Conservation (phyloP, 192 early-diverging fungal genomes). For the Coemansia sp. region DNA sequence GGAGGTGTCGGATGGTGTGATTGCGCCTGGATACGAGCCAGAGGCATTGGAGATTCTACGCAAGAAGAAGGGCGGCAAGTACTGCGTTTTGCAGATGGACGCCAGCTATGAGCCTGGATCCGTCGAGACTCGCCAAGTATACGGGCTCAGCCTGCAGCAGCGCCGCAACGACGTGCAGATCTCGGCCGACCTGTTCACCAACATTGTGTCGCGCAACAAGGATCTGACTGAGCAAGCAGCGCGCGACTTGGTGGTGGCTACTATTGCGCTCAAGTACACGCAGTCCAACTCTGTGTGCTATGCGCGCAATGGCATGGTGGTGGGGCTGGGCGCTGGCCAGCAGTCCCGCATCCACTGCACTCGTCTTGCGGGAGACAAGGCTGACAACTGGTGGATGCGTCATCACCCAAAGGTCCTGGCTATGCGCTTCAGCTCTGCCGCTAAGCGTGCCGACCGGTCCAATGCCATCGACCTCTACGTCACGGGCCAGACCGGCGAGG, state of each 20-base stretch:
- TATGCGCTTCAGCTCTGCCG: constrained; percentile 82
- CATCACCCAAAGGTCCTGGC: constrained; percentile 94
- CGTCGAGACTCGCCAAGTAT: constrained; percentile 92
- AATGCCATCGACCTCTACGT: constrained; percentile 98
- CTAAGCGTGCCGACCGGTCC: constrained; percentile 94
- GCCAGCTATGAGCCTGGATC: constrained; percentile 82
- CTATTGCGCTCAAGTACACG: constrained; percentile 98
- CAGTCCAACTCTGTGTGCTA: constrained; percentile 99
- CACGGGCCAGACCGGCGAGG: constrained; percentile 83
- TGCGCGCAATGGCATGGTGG: constrained; percentile 95
- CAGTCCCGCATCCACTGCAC: constrained; percentile 99
- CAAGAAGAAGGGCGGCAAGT: constrained; percentile 98
- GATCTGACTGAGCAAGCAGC: constrained; percentile 68
- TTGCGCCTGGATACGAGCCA: constrained; percentile 87
- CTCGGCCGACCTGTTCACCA: constrained; percentile 73
- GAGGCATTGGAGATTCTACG: constrained; percentile 88
- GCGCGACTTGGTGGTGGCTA: constrained; percentile 93
- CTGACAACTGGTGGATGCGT: constrained; percentile 98
- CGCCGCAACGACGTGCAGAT: constrained; percentile 88
- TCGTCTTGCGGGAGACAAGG: constrained; percentile 98
- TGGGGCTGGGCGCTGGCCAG: constrained; percentile 97
- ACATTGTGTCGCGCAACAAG: constrained; percentile 84
- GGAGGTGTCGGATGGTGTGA: constrained; percentile 97
- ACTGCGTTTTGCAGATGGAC: constrained; percentile 94
- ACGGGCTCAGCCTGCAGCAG: constrained; percentile 90